Base-by-base conservation (phyloP, 1,284 basidiomycete genomes). In the Sporisorium exsertum region DNA sequence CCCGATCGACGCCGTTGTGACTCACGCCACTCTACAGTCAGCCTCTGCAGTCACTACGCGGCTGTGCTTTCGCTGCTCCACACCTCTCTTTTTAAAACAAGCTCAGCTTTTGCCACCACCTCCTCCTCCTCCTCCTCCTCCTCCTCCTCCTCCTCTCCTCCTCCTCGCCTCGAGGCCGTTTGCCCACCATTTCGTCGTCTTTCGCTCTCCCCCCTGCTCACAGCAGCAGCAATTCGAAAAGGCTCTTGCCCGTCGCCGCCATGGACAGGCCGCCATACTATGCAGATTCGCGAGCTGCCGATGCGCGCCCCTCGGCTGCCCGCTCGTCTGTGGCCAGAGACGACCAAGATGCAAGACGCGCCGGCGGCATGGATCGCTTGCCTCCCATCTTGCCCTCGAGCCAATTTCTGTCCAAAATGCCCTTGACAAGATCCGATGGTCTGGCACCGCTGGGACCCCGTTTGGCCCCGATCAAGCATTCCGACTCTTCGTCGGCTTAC, bases 111-210 rank as follows among this genome's bases (percentile, higher is more conserved):
- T 45, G 22, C 24, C 10, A 32, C 26, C 24, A 13, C 27, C 37
- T 18, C 16, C 16, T 18, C 49, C 24, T 20, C 27, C 37, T 18
- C 16, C 16, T 18, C 49, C 24, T 20, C 27, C 37, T 18, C 16
- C 16, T 18, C 49, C 24, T 20, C 27, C 37, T 18, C 16, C 16
- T 18, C 49, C 43, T 26, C 37, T 24, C 43, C 24, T 20, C 27
- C 37, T 18, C 16, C 16, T 18, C 49, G 49, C n/a, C 37, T 24
- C 43, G 54, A 27, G 46, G 40, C 40, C 26, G 33, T 45, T 74
- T 66, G 72, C 72, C 72, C 72, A 74, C 26, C 50, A 74, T 74
- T 69, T 69, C 59, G 72, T 69, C 59, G 63, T 65, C 72, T 27
- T 29, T 58, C 50, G 50, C 55, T 22, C 52, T 69, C 47, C 58